Evolutionary conservation across 2,329 filamentous ascomycete genomes (phyloP), one percentile per base, ranked within the genome.

Genomic region (Ophiognomonia clavigignenti-juglandacearum): DNA sequence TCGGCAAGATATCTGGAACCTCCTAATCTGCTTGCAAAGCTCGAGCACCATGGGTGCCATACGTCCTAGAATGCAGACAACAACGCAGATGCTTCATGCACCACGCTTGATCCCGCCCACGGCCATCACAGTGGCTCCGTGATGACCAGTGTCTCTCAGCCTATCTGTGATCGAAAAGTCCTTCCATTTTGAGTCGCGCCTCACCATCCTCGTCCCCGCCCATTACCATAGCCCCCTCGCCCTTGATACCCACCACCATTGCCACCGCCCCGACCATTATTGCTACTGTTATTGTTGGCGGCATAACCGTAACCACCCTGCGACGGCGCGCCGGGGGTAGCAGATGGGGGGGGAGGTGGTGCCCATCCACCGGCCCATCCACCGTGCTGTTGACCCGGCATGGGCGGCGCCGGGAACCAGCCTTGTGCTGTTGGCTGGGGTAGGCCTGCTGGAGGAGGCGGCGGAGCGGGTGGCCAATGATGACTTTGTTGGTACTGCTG

Each of bases 401-500:
- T 27, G 6, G 39, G 39, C 16, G 49, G 40, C 1, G 45, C 45
- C 5, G 48, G 46, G 18, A 50, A 59, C 64, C 62, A 66, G 39
- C 45, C 54, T 43, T 56, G 53, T 24, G 40, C 41, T n/a, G 46
- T 32, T 4, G 55, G 45, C 26, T 49, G 52, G 18, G 46, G 43
- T 6, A 45, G 43, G 16, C 38, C 40, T 11, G 45, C 52, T 0
- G 62, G 63, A 2, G n/a, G n/a, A n/a, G n/a, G n/a, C n/a, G 69
- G 66, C 7, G 67, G 66, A 4, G 65, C 59, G 6, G 63, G 63
- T 7, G 64, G 70, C 70, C 71, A 74, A n/a, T n/a, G n/a, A 10
- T 64, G 61, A 3, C 69, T 70, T 40, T 64, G 61, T 43, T 67
- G 72, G 5, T 67, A 66, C 13, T 55, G 54, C 9, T 67, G 67